These are phyloP conservation scores for Marsdenia floribunda DNA, from an alignment of 257 asterid species.

Conservation along the genomic window DNA sequence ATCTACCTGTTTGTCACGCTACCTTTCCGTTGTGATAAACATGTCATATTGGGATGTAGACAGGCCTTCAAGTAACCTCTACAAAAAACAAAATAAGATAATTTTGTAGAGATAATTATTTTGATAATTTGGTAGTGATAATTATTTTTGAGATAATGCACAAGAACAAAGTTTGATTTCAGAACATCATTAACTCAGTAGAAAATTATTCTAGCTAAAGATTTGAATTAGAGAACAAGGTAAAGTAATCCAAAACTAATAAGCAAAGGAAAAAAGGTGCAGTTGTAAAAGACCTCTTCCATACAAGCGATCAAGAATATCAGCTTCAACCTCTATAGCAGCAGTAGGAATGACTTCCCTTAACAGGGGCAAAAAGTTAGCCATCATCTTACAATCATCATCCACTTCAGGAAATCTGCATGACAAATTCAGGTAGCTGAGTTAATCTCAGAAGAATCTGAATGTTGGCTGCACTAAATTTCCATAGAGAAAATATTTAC, in stretches of 20 bases:
- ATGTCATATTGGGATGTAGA: too few species aligned
- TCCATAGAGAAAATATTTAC: conserved; percentile 18
- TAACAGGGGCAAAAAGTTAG: conserved; percentile 77
- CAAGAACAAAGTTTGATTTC: neutral
- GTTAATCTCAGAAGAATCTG: neutral
- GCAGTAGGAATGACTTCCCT: conserved; percentile 74
- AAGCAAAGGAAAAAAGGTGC: conserved; percentile 3
- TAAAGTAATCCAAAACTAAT: conserved; percentile 1
- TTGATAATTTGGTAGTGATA: too few species aligned
- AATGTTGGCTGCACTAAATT: neutral
- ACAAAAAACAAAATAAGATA: too few species aligned
- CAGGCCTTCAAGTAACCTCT: too few species aligned
- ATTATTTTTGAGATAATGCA: neutral
- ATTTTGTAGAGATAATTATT: too few species aligned
- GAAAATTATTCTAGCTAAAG: neutral
- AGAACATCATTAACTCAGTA: neutral
- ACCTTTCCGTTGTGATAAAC: too few species aligned
- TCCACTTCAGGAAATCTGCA: conserved; percentile 37
- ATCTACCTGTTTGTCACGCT: too few species aligned
- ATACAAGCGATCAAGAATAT: conserved; percentile 34
- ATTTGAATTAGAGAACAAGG: neutral
- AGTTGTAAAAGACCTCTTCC: conserved; percentile 37
- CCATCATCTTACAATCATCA: conserved; percentile 66
- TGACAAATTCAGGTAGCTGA: neutral
- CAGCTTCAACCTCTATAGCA: conserved; percentile 74